These are phyloP conservation scores for Penicillium nucicola DNA, from an alignment of 495 filamentous ascomycete genomes.

Conservation along the genomic window DNA sequence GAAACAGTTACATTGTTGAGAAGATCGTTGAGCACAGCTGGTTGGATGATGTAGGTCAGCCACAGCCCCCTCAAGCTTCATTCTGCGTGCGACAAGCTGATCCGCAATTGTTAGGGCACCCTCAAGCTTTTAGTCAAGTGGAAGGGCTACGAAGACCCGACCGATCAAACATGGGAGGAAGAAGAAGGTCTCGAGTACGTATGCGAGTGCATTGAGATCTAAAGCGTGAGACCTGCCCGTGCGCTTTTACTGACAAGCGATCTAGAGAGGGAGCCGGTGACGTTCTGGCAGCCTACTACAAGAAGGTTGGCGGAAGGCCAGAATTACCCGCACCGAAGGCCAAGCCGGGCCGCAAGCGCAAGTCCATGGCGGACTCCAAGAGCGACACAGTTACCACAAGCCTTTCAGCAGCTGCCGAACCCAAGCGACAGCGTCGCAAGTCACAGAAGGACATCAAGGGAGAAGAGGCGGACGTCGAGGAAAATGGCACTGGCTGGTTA, in stretches of 20 bases:
- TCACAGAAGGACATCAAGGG: conserved; percentile 13
- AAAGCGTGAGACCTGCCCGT: not conserved
- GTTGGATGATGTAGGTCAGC: conserved; percentile 28
- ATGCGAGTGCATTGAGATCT: not conserved
- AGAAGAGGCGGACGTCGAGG: conserved; percentile 14
- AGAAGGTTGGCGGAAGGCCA: conserved; percentile 54
- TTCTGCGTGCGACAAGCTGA: conserved; percentile 9
- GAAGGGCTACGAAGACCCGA: conserved; percentile 55
- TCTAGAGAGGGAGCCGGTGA: conserved; percentile 51
- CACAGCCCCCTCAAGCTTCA: not conserved
- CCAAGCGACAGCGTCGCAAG: conserved; percentile 21
- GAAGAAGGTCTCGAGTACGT: conserved; percentile 52
- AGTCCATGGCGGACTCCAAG: conserved; percentile 35
- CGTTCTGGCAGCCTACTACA: conserved; percentile 52
- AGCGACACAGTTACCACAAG: conserved; percentile 14
- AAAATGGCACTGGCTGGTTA: conserved; percentile 34
- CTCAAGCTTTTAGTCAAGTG: conserved; percentile 58
- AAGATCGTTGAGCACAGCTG: conserved; percentile 51
- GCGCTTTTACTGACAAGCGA: conserved; percentile 10
- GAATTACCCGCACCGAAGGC: conserved; percentile 22
- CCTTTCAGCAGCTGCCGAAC: conserved; percentile 16
- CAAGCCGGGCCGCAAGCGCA: conserved; percentile 33
- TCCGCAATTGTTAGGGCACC: conserved; percentile 27
- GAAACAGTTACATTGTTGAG: conserved; percentile 58
- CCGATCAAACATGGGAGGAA: conserved; percentile 59